Conservation (phyloP, 495 filamentous ascomycete genomes). For the Neurospora sp. region DNA sequence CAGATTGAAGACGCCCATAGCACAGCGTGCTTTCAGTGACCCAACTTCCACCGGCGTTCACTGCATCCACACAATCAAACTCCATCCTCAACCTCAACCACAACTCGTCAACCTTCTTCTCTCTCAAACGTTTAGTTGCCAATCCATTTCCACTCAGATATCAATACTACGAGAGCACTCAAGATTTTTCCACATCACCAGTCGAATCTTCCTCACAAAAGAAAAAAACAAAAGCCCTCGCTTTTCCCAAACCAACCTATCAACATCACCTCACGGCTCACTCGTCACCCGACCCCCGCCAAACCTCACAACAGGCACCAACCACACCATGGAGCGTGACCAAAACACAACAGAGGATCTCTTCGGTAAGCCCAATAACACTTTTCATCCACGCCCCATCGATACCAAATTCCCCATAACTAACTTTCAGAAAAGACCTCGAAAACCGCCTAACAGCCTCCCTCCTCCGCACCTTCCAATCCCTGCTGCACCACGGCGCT, state of each 20-base stretch:
- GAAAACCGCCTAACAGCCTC: conserved; percentile 30
- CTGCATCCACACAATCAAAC: neutral
- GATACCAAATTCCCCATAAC: too few species aligned
- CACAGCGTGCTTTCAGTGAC: neutral
- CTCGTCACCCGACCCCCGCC: neutral
- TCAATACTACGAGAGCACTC: neutral
- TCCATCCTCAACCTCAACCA: neutral
- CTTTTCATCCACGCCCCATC: too few species aligned
- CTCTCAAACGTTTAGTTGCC: neutral
- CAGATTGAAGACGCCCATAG: neutral
- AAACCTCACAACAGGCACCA: neutral
- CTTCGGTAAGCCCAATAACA: neutral
- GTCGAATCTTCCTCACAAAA: neutral
- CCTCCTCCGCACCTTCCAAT: conserved; percentile 27
- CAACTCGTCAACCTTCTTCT: neutral
- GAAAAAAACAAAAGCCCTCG: neutral
- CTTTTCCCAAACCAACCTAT: neutral
- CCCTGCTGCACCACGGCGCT: conserved; percentile 23
- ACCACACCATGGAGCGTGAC: neutral
- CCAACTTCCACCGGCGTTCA: neutral
- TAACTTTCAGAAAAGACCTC: neutral
- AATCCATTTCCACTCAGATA: neutral
- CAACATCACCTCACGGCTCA: neutral
- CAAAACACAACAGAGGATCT: neutral
- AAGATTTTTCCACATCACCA: neutral